A percentile compares a stretch with the other conserved stretches of the same genome.
Evolutionary conservation across 495 filamentous ascomycete genomes (phyloP).

Genomic region (Xylaria scruposa): DNA sequence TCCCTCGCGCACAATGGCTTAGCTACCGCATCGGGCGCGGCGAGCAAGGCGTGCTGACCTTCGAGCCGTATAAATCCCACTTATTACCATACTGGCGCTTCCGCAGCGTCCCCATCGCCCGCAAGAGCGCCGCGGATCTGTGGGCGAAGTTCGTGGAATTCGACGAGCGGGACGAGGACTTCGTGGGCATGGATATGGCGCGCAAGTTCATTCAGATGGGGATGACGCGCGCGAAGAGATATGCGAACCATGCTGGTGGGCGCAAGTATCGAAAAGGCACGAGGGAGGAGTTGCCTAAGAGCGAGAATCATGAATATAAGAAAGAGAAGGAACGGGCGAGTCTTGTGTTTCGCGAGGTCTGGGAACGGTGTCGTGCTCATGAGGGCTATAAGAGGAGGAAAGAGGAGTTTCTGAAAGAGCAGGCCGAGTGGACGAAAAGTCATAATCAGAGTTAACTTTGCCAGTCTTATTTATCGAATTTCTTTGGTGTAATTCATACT

Average conservation of each 20-base stretch:
- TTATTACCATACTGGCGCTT: slow-evolving; percentile 60
- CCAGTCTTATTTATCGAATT: no score
- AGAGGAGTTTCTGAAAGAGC: slow-evolving; percentile 46
- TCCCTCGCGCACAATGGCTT: slow-evolving; percentile 30
- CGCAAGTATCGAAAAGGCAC: slow-evolving; percentile 47
- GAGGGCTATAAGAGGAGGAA: slow-evolving; percentile 50
- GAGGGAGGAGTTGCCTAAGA: slow-evolving; percentile 33
- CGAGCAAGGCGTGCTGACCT: slow-evolving; percentile 60
- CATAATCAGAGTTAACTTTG: background rate
- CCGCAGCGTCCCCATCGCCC: slow-evolving; percentile 51
- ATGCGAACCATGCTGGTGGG: slow-evolving; percentile 59
- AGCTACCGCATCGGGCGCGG: slow-evolving; percentile 59
- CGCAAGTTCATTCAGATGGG: slow-evolving; percentile 64
- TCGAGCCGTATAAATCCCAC: slow-evolving; percentile 60
- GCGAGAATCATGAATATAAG: slow-evolving; percentile 34
- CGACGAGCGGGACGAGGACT: slow-evolving; percentile 47
- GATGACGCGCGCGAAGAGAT: slow-evolving; percentile 58
- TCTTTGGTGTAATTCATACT: no score
- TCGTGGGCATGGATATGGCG: slow-evolving; percentile 61
- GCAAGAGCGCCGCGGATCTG: slow-evolving; percentile 44
- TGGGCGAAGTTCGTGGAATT: slow-evolving; percentile 51
- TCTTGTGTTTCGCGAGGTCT: slow-evolving; percentile 40
- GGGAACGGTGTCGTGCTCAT: slow-evolving; percentile 48
- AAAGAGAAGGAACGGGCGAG: slow-evolving; percentile 38
- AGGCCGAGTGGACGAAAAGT: slow-evolving; percentile 47